phyloP scores from a whole-genome alignment of 164 flowering plant species.

The Stephania japonica region DNA sequence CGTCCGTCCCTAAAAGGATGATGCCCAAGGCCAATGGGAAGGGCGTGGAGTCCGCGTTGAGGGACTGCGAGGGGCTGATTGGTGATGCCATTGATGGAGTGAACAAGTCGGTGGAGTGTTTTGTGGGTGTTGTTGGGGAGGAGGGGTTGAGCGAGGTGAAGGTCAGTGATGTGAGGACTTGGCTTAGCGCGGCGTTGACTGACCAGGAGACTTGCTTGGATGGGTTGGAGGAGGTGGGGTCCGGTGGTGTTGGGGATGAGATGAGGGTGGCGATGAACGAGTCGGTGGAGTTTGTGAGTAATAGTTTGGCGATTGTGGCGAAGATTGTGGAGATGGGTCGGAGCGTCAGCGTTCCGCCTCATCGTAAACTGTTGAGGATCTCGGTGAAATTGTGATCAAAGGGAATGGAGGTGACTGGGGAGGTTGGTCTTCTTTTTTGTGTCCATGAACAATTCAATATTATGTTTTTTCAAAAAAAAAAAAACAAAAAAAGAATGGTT shows the following conservation, averaged over 20 bases:
- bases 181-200: conserved; percentile 58
- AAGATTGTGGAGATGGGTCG: conserved; percentile 29
- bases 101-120: conserved; percentile 32
- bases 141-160: conserved; percentile 26
- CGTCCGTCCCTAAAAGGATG: conserved; percentile 19
- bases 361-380: conserved; percentile 30
- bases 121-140: conserved; percentile 16
- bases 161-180: conserved; percentile 47
- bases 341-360: conserved; percentile 30
- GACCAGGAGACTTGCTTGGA: conserved; percentile 63
- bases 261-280: conserved; percentile 30
- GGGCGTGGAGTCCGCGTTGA: conserved; percentile 26
- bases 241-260: conserved; percentile 15
- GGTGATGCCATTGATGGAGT: conserved; percentile 44
- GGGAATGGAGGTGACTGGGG: no score
- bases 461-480: no score
- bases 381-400: background rate
- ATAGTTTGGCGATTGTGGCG: conserved; percentile 56
- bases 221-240: conserved; percentile 40
- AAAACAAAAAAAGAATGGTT: no score
- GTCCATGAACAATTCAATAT: no score
- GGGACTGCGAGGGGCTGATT: conserved; percentile 36
- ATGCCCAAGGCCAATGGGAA: conserved; percentile 7
- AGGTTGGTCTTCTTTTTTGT: no score
- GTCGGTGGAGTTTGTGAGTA: conserved; percentile 52